Percentiles rank a stretch among this genome's conserved stretches.
These are phyloP conservation scores for Sorghum bicolor DNA, from an alignment of 176 grass and related monocot genomes.

Conservation along the genomic window DNA sequence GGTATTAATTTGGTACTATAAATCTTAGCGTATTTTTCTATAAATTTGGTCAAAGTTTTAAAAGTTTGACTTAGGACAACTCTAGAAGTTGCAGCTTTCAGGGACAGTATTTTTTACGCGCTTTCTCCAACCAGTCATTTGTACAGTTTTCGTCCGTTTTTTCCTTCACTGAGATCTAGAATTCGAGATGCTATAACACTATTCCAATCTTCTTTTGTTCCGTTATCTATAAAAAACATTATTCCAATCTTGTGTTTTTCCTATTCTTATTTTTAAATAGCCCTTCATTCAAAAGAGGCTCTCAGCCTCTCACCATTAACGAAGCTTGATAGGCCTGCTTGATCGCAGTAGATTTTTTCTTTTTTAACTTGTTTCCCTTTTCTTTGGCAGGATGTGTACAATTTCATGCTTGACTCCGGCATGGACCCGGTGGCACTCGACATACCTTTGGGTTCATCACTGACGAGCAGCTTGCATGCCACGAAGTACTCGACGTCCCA, in stretches of 20 bases:
- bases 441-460: neutral
- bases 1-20: too few relatives aligned
- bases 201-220: too few relatives aligned
- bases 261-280: neutral
- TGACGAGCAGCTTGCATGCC: neutral
- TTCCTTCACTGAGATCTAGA: too few relatives aligned
- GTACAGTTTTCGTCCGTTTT: neutral
- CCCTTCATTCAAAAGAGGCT: neutral
- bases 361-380: neutral
- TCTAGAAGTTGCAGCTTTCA: too few relatives aligned
- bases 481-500: slow-evolving; percentile 41
- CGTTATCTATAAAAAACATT: too few relatives aligned
- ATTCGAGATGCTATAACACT: too few relatives aligned
- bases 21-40: too few relatives aligned
- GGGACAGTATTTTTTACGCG: too few relatives aligned
- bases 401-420: slow-evolving; percentile 66
- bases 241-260: neutral
- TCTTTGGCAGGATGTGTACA: slow-evolving; percentile 56
- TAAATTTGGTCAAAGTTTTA: too few relatives aligned
- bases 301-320: neutral
- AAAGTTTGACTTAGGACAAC: too few relatives aligned
- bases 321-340: neutral
- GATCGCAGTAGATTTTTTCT: neutral
- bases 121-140: too few relatives aligned
- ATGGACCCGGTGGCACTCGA: slow-evolving; percentile 42